Evolutionary conservation across 352 stramenopile genomes (phyloP).

Genomic region (Globisporangium ultimum): DNA sequence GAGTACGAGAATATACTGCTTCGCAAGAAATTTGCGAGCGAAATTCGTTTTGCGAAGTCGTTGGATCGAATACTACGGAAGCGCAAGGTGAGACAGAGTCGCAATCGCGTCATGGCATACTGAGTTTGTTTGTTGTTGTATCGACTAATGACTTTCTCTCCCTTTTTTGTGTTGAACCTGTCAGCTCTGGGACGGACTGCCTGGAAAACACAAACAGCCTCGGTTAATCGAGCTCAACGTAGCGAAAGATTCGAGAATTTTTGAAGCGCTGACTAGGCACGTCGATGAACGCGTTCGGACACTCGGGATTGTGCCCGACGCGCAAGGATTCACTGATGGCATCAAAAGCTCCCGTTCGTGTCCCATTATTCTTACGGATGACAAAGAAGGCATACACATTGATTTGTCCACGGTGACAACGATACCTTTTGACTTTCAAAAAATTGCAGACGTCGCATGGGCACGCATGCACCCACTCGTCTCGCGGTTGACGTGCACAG

Average conservation of each 20-base stretch:
- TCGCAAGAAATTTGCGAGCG: background rate
- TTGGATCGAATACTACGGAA: conserved; percentile 11
- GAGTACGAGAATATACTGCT: conserved; percentile 8
- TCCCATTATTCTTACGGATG: background rate
- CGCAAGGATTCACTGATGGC: background rate
- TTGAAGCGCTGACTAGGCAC: background rate
- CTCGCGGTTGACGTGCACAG: no score
- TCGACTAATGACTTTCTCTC: background rate
- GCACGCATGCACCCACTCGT: background rate
- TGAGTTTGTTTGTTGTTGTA: no score
- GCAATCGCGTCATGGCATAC: background rate
- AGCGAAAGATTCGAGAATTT: conserved; percentile 2
- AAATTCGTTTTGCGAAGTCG: conserved; percentile 10
- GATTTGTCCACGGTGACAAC: conserved; percentile 2
- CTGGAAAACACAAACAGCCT: background rate
- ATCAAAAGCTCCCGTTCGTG: background rate
- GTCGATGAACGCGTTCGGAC: background rate
- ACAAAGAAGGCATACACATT: background rate
- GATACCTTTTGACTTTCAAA: background rate
- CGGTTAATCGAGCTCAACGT: background rate
- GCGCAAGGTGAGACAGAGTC: background rate
- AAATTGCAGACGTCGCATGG: conserved; percentile 1
- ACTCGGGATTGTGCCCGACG: background rate
- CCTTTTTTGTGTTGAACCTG: background rate
- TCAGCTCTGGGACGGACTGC: conserved; percentile 9